Evolutionary conservation across 2,329 filamentous ascomycete species (phyloP).

Genomic region (Didymella sp.): DNA sequence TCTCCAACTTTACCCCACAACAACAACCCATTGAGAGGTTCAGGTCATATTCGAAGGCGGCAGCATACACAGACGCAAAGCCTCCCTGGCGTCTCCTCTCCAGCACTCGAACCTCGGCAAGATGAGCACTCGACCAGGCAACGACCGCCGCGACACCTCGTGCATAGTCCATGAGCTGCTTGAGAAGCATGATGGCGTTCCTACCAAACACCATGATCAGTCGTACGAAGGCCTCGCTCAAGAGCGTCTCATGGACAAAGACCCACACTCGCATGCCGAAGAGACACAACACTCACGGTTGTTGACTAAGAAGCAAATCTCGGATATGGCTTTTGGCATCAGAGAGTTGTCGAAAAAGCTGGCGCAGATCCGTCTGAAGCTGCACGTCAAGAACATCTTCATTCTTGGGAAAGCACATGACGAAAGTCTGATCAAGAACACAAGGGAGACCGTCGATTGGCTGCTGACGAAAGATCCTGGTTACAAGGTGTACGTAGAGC

Average conservation of each 20-base stretch:
- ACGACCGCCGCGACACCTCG: slow-evolving; percentile 55
- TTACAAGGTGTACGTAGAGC: slow-evolving; percentile 82
- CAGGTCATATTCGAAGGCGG: slow-evolving; percentile 65
- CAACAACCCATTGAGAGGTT: slow-evolving; percentile 14
- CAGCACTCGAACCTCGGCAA: slow-evolving; percentile 11
- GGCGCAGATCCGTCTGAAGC: slow-evolving; percentile 80
- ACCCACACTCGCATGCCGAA: slow-evolving; percentile 45
- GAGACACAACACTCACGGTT: slow-evolving; percentile 68
- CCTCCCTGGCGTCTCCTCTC: slow-evolving; percentile 60
- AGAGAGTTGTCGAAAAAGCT: slow-evolving; percentile 86
- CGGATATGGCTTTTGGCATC: slow-evolving; percentile 97
- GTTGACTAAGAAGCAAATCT: slow-evolving; percentile 91
- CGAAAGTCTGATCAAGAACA: slow-evolving; percentile 76
- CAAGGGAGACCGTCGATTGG: slow-evolving; percentile 80
- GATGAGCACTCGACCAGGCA: slow-evolving; percentile 42
- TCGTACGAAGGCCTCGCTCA: slow-evolving; percentile 46
- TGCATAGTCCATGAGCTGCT: slow-evolving; percentile 69
- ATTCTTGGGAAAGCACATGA: slow-evolving; percentile 93
- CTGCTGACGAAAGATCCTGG: slow-evolving; percentile 73
- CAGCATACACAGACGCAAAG: slow-evolving; percentile 63
- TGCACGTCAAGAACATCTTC: slow-evolving; percentile 83
- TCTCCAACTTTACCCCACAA: neutral
- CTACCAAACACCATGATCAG: slow-evolving; percentile 29
- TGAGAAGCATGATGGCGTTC: slow-evolving; percentile 52
- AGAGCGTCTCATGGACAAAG: slow-evolving; percentile 54